Evolutionary conservation across 2,329 filamentous ascomycete species (phyloP), one percentile per base, ranked within the genome.

Genomic region (Curvularia hawaiiensis): DNA sequence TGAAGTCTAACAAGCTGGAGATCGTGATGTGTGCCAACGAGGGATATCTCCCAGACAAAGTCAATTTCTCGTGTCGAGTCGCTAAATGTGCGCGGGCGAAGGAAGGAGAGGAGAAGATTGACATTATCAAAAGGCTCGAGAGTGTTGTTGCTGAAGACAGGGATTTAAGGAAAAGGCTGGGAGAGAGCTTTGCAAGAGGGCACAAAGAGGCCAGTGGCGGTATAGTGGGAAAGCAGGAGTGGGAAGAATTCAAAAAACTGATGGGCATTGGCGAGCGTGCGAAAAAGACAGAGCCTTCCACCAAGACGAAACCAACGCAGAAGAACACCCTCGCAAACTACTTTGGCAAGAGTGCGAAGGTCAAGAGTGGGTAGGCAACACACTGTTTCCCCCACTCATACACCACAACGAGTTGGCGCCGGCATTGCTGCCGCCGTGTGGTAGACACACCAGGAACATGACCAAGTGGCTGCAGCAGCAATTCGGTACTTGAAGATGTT

Each of bases 151-250:
- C 58, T n/a, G 60, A 59, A 5, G 51, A 74, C n/a, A 51, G 48
- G 3, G 71, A 67, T 12, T 60, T 84, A 40, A 68, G 78, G 4
- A 77, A 83, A 52, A 74, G 86, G 14, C 67, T 89, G 11, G 87
- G 88, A 0, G 82, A 86, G 47, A 86, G 82, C 26, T 90, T 90
- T 66, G 88, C 87, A 0, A 79, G 83, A 51, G 88, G 88, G 0
- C 88, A 90, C 61, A 88, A 86, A 58, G 86, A 89, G 66, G 88
- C 87, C 0, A 88, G 84, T 47, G 88, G 88, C 1, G 88, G 88
- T 0, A 86, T 88, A 45, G 84, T 90, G 0, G 79, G 80, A 0
- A 79, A 75, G 11, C 80, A 79, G 1, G 85, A 88, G 57, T 90
- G 90, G 70, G 86, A 89, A 59, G 87, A 89, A 67, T 72, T 90